phyloP scores from a whole-genome alignment of 352 stramenopile genomes.

The Phytophthora citrophthora region DNA sequence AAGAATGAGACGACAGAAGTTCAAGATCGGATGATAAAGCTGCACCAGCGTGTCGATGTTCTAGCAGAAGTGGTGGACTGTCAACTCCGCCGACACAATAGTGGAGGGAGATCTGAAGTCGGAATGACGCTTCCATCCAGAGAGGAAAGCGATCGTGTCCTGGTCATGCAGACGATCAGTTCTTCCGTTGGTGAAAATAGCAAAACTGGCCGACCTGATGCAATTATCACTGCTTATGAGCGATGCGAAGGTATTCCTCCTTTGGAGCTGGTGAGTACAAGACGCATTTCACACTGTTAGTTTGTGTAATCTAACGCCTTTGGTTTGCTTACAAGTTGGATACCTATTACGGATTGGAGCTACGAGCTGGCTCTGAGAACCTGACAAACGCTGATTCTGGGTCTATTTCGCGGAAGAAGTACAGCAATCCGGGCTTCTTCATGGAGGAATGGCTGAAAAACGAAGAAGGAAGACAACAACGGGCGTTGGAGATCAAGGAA shows the following conservation, averaged over 20 bases:
- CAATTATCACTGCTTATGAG: conserved; percentile 37
- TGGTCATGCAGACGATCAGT: conserved; percentile 32
- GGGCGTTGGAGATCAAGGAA: conserved; percentile 40
- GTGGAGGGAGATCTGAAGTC: not conserved
- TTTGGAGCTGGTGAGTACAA: conserved; percentile 45
- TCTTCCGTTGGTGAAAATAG: conserved; percentile 20
- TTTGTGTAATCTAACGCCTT: not conserved
- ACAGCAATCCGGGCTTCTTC: conserved; percentile 66
- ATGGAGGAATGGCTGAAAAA: conserved; percentile 65
- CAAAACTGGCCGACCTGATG: conserved; percentile 10
- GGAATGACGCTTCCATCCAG: conserved; percentile 15
- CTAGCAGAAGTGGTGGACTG: conserved; percentile 39
- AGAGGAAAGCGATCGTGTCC: conserved; percentile 32
- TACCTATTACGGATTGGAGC: conserved; percentile 33
- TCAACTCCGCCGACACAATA: conserved; percentile 5
- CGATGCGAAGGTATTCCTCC: conserved; percentile 48
- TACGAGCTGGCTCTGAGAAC: not conserved
- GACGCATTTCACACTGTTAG: not conserved
- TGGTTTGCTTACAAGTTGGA: conserved; percentile 32
- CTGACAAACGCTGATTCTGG: not conserved
- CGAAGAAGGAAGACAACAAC: conserved; percentile 41
- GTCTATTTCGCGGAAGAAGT: conserved; percentile 53
- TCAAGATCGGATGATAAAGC: conserved; percentile 29
- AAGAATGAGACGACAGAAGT: conserved; percentile 42
- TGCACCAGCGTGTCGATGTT: conserved; percentile 40